Conservation (phyloP, 306 rosid species). For the Oemleria cerasiformis region DNA sequence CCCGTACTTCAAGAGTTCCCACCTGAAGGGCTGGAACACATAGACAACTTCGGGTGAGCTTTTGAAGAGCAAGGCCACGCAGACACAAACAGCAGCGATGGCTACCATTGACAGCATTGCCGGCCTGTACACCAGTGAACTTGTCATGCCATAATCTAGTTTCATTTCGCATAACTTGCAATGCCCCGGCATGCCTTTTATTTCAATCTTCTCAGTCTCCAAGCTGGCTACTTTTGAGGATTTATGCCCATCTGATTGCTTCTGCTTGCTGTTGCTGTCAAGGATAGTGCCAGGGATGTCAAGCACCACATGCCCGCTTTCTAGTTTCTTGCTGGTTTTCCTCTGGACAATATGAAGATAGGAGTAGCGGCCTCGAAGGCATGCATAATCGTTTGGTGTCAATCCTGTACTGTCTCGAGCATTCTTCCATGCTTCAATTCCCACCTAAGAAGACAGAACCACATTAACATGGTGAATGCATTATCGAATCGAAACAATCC, state of each 20-base stretch:
- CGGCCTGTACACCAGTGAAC: conserved; percentile 62
- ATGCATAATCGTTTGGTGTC: conserved; percentile 72
- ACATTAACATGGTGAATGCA: conserved; percentile 3
- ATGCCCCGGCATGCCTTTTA: conserved; percentile 12
- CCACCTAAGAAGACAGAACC: conserved; percentile 49
- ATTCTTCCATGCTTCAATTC: conserved; percentile 82
- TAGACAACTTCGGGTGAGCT: conserved; percentile 69
- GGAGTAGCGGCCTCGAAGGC: conserved; percentile 50
- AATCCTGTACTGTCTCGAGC: conserved; percentile 59
- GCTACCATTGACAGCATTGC: conserved; percentile 81
- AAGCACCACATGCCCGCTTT: conserved; percentile 55
- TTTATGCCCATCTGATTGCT: conserved; percentile 32
- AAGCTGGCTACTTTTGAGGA: conserved; percentile 44
- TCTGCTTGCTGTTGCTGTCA: conserved; percentile 40
- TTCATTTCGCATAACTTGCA: conserved; percentile 54
- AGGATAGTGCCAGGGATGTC: conserved; percentile 50
- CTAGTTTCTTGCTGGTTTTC: conserved; percentile 44
- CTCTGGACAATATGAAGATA: conserved; percentile 65
- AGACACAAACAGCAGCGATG: conserved; percentile 84
- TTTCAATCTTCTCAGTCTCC: conserved; percentile 42
- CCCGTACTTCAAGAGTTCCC: conserved; percentile 77
- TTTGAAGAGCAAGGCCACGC: conserved; percentile 85
- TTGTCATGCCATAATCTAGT: conserved; percentile 38
- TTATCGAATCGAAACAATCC: not conserved
- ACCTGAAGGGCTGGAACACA: conserved; percentile 70